phyloP scores from a whole-genome alignment of 768 basidiomycete genomes.

The Clavaria fumosa region DNA sequence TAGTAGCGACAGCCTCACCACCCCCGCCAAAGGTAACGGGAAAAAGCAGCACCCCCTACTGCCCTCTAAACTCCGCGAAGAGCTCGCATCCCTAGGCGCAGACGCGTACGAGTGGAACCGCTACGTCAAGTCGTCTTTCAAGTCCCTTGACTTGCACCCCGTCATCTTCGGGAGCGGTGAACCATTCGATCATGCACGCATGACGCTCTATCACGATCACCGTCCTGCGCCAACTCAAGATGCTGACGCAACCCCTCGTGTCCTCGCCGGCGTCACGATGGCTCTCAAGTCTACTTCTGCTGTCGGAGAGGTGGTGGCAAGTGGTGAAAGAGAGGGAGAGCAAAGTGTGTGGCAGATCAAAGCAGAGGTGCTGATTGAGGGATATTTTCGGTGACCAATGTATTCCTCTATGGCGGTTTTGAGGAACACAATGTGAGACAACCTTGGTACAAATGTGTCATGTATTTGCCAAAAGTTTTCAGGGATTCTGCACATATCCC shows the following conservation, averaged over 20 bases:
- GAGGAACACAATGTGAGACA: too few relatives aligned
- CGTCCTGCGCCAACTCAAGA: too few relatives aligned
- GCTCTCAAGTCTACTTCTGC: conserved; percentile 3
- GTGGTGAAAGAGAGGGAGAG: neutral
- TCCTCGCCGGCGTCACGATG: conserved; percentile 3
- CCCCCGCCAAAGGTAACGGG: too few relatives aligned
- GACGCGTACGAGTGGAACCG: conserved; percentile 3
- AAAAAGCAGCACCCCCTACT: too few relatives aligned
- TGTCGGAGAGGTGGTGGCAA: too few relatives aligned
- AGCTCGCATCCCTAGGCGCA: neutral
- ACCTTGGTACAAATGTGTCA: too few relatives aligned
- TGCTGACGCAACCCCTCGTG: neutral
- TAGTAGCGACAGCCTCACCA: too few relatives aligned
- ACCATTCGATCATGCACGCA: conserved; percentile 1
- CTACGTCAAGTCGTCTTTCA: neutral
- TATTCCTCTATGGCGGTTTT: too few relatives aligned
- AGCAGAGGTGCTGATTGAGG: conserved; percentile 4
- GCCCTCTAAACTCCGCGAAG: neutral
- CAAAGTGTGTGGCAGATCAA: conserved; percentile 2
- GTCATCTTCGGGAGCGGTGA: conserved; percentile 3
- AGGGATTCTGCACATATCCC: too few relatives aligned
- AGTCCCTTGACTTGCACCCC: conserved; percentile 3
- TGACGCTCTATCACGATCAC: conserved; percentile 1
- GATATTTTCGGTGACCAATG: conserved; percentile 3
- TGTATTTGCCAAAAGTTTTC: too few relatives aligned